A percentile compares a stretch with the other conserved stretches of the same genome.
phyloP scores from a whole-genome alignment of 106 monocot species.

The Allium cepa region DNA sequence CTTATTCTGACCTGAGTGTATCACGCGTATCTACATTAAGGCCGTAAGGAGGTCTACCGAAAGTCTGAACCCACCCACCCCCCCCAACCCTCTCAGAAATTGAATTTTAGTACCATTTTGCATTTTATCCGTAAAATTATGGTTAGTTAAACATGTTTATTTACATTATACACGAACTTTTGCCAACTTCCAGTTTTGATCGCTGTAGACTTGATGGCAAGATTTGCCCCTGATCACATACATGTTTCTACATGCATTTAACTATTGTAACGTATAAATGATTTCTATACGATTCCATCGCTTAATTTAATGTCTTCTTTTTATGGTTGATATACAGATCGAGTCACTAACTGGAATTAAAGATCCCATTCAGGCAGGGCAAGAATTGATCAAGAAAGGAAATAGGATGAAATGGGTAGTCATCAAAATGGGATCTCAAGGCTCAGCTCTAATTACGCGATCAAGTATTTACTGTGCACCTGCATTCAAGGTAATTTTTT shows the following conservation, averaged over 20 bases:
- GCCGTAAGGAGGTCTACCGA: too few species aligned
- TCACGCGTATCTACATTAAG: too few species aligned
- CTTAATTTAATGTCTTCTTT: neutral
- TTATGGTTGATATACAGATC: conserved; percentile 24
- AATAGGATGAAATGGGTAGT: conserved; percentile 64
- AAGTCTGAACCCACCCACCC: too few species aligned
- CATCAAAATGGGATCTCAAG: conserved; percentile 81
- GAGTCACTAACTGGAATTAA: conserved; percentile 62
- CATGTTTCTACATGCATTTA: neutral
- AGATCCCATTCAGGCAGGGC: conserved; percentile 66
- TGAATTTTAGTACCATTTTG: too few species aligned
- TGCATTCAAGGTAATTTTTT: conserved; percentile 53
- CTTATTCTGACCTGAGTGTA: neutral
- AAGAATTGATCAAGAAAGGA: conserved; percentile 50
- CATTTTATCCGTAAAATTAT: too few species aligned
- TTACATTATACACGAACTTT: neutral
- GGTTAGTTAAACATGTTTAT: too few species aligned
- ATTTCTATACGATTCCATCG: neutral
- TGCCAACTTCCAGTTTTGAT: neutral
- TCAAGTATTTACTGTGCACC: conserved; percentile 65
- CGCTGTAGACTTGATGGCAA: neutral
- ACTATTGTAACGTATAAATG: neutral
- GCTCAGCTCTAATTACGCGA: conserved; percentile 59
- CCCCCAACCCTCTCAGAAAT: too few species aligned
- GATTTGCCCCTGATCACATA: too few species aligned